phyloP scores from a whole-genome alignment of 202 grass and related monocot species.

The Dendrocalamus latiflorus region DNA sequence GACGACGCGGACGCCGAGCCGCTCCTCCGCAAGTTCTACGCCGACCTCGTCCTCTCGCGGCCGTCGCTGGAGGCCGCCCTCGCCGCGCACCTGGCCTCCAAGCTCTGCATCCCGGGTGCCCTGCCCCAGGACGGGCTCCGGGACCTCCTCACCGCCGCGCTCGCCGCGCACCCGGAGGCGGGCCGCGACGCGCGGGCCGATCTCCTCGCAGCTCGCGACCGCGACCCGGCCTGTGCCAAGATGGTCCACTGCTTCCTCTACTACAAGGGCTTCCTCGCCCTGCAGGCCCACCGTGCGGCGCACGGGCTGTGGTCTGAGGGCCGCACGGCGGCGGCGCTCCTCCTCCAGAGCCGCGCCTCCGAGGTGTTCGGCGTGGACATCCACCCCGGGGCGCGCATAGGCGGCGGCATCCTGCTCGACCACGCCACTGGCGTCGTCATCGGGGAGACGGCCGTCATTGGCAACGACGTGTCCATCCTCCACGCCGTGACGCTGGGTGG shows the following conservation, averaged over 20 bases:
- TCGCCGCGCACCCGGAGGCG: conserved; percentile 38
- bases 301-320: conserved; percentile 66
- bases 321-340: conserved; percentile 47
- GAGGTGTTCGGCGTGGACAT: conserved; percentile 95
- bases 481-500: too few relatives aligned
- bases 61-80: conserved; percentile 67
- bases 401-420: conserved; percentile 78
- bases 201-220: conserved; percentile 55
- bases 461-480: conserved; percentile 68
- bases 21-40: conserved; percentile 56
- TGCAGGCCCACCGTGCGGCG: conserved; percentile 79
- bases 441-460: conserved; percentile 80
- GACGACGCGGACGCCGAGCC: conserved; percentile 59
- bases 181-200: conserved; percentile 45
- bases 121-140: conserved; percentile 47
- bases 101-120: conserved; percentile 52
- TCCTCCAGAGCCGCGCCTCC: conserved; percentile 84
- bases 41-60: conserved; percentile 51
- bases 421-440: conserved; percentile 88
- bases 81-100: conserved; percentile 57
- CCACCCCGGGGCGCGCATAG: conserved; percentile 83
- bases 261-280: conserved; percentile 94
- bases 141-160: conserved; percentile 38
- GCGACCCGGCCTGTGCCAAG: conserved; percentile 75
- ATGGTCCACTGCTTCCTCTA: conserved; percentile 97